Evolutionary conservation across 1,139 yeast genomes (phyloP).

Genomic region (Lodderomyces margitis): DNA sequence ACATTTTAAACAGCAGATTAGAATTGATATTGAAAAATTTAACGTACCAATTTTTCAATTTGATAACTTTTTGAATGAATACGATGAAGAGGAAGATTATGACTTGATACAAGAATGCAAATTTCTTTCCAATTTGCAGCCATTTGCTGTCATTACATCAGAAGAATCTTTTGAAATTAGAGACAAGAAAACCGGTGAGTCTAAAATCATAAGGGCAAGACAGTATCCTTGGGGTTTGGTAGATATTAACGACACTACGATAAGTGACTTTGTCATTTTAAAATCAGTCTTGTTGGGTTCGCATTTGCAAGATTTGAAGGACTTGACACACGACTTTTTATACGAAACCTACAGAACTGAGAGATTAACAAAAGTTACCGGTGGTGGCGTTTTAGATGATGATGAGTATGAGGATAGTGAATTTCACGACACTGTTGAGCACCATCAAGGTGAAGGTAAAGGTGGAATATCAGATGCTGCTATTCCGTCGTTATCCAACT

Average conservation of each 20-base stretch:
- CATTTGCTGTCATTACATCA: constrained; percentile 87
- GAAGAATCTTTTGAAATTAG: constrained; percentile 48
- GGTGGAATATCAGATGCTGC: constrained; percentile 15
- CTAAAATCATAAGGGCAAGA: constrained; percentile 66
- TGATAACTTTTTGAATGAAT: constrained; percentile 43
- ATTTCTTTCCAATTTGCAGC: constrained; percentile 70
- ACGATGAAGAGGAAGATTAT: constrained; percentile 58
- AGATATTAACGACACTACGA: constrained; percentile 76
- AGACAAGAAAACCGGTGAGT: constrained; percentile 56
- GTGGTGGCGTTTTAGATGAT: constrained; percentile 25
- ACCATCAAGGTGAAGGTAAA: constrained; percentile 11
- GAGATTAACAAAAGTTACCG: constrained; percentile 56
- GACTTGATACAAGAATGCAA: constrained; percentile 82
- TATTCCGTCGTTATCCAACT: constrained; percentile 62
- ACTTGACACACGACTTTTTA: constrained; percentile 85
- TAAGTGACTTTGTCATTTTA: constrained; percentile 80
- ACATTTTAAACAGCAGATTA: constrained; percentile 50
- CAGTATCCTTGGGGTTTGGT: constrained; percentile 94
- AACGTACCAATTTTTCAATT: constrained; percentile 84
- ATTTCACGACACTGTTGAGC: constrained; percentile 33
- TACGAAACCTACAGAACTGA: constrained; percentile 94
- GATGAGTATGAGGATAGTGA: constrained; percentile 20
- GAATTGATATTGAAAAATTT: constrained; percentile 72
- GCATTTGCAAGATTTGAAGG: constrained; percentile 92
- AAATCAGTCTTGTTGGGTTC: constrained; percentile 83